Evolutionary conservation across 2,329 filamentous ascomycete genomes (phyloP).

Genomic region (Leptographium lundbergii): DNA sequence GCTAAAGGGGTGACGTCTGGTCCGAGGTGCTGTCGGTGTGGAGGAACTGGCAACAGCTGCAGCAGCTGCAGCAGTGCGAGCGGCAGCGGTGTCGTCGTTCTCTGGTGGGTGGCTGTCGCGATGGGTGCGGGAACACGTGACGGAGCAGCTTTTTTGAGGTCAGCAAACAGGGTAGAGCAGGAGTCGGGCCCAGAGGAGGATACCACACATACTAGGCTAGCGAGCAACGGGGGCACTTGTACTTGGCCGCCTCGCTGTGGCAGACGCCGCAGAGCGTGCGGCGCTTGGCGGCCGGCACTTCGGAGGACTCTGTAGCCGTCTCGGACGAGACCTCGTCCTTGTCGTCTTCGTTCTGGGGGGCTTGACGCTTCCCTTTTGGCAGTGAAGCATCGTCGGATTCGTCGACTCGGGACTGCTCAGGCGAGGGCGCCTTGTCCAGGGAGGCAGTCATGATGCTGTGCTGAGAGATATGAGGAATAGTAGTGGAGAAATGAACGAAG

Average conservation of each 20-base stretch:
- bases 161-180: not conserved
- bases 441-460: not conserved
- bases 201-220: conserved; percentile 39
- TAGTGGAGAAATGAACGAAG: too few relatives aligned
- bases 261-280: conserved; percentile 40
- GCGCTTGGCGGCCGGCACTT: conserved; percentile 7
- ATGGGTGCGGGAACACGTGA: conserved; percentile 33
- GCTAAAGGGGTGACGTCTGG: conserved; percentile 30
- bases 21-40: not conserved
- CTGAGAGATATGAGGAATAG: not conserved
- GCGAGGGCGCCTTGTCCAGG: not conserved
- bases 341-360: conserved; percentile 1
- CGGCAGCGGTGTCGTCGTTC: conserved; percentile 6
- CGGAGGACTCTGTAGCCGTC: not conserved
- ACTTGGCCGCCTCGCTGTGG: conserved; percentile 37
- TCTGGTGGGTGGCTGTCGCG: conserved; percentile 19
- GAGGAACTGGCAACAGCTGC: not conserved
- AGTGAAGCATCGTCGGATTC: not conserved
- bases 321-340: not conserved
- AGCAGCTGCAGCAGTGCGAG: not conserved
- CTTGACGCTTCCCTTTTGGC: conserved; percentile 1
- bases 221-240: conserved; percentile 49
- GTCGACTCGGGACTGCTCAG: not conserved
- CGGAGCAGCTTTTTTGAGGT: conserved; percentile 37
- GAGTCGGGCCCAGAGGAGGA: not conserved